A percentile compares a stretch with the other conserved stretches of the same genome.
phyloP scores from a whole-genome alignment of 257 asterid genomes.

The Linaria vulgaris region DNA sequence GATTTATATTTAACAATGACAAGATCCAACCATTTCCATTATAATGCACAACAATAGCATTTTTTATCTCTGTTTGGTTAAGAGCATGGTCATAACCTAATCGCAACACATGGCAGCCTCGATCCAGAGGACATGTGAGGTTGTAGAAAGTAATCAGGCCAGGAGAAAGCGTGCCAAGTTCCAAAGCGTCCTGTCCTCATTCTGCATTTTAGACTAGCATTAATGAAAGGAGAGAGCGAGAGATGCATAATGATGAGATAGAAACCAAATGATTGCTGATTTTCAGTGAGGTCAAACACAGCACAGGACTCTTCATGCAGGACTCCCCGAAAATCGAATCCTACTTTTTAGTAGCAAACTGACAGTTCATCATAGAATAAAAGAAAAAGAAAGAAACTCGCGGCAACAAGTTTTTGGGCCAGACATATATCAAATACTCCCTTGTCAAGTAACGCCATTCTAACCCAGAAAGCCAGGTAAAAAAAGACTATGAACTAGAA shows the following conservation, averaged over 20 bases:
- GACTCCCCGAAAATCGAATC: too few species aligned
- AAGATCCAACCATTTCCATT: slow-evolving; percentile 98
- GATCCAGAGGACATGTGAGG: slow-evolving; percentile 79
- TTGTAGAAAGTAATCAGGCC: slow-evolving; percentile 92
- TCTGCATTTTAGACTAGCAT: slow-evolving; percentile 44
- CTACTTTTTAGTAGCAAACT: too few species aligned
- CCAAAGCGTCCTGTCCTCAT: slow-evolving; percentile 92
- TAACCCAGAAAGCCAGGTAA: too few species aligned
- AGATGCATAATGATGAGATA: neutral
- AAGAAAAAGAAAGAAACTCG: too few species aligned
- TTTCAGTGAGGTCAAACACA: too few species aligned
- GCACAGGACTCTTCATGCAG: too few species aligned
- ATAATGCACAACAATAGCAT: slow-evolving; percentile 88
- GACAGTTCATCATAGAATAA: too few species aligned
- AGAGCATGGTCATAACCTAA: slow-evolving; percentile 97
- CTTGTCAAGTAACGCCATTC: too few species aligned
- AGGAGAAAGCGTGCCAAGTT: slow-evolving; percentile 91
- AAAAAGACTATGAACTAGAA: too few species aligned
- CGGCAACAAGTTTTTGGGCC: too few species aligned
- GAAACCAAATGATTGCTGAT: neutral
- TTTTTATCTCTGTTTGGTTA: slow-evolving; percentile 73
- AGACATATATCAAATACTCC: too few species aligned
- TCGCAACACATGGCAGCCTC: slow-evolving; percentile 92
- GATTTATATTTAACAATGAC: slow-evolving; percentile 81
- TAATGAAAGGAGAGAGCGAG: slow-evolving; percentile 18